Evolutionary conservation across 2,329 filamentous ascomycete genomes (phyloP).

Genomic region (Cladorrhinum sp.): DNA sequence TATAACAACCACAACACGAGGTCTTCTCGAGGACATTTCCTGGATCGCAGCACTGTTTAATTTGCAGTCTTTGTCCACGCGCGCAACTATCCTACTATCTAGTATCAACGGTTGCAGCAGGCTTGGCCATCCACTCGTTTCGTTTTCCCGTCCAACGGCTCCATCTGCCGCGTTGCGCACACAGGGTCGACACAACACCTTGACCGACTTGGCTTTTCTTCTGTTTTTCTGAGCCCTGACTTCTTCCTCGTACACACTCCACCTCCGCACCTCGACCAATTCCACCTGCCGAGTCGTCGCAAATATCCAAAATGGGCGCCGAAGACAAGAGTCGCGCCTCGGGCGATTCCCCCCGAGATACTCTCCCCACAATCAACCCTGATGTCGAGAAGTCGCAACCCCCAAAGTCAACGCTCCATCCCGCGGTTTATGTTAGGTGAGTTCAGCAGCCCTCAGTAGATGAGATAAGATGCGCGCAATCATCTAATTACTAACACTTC

Average conservation of each 20-base stretch:
- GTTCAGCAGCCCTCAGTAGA: constrained; percentile 28
- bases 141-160: constrained; percentile 10
- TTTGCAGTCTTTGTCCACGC: not conserved
- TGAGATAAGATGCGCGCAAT: not conserved
- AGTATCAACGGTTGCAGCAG: constrained; percentile 21
- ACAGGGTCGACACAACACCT: not conserved
- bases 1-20: not conserved
- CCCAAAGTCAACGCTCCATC: constrained; percentile 64
- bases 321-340: constrained; percentile 84
- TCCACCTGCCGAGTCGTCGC: not conserved
- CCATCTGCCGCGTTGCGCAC: constrained; percentile 3
- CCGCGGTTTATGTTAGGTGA: constrained; percentile 79
- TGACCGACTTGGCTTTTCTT: not conserved
- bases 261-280: not conserved
- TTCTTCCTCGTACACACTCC: constrained; percentile 13
- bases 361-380: constrained; percentile 79
- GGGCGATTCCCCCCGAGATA: constrained; percentile 67
- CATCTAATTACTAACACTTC: constrained; percentile 2
- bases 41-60: not conserved
- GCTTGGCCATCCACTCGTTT: constrained; percentile 31
- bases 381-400: constrained; percentile 67
- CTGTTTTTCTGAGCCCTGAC: not conserved
- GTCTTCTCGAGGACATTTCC: not conserved
- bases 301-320: constrained; percentile 50
- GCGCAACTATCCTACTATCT: constrained; percentile 3